These are phyloP conservation scores for Paradendryphiella salina DNA, from an alignment of 2,329 filamentous ascomycete genomes.

Conservation along the genomic window DNA sequence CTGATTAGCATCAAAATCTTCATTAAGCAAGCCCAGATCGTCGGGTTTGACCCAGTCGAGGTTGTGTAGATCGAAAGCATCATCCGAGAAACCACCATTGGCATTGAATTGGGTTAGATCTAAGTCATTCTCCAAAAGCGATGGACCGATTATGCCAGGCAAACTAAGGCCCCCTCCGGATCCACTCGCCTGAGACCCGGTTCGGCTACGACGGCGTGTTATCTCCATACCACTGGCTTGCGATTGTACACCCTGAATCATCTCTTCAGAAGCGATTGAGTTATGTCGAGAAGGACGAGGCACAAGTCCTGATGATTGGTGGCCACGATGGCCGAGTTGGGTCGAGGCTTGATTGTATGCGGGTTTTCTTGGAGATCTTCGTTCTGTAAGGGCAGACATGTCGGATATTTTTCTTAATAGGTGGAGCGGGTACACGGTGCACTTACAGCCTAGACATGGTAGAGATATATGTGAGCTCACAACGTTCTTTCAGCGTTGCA, in stretches of 20 bases:
- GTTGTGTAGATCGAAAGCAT: background rate
- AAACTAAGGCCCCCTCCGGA: slow-evolving; percentile 12
- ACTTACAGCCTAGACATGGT: slow-evolving; percentile 10
- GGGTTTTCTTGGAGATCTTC: background rate
- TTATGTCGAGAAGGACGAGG: background rate
- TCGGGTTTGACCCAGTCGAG: background rate
- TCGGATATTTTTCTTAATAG: slow-evolving; percentile 12
- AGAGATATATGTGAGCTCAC: slow-evolving; percentile 23
- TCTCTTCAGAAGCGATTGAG: background rate
- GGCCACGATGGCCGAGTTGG: background rate
- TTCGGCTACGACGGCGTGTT: slow-evolving; percentile 3
- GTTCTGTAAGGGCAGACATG: background rate
- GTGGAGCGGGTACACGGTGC: slow-evolving; percentile 1
- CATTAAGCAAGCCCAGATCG: background rate
- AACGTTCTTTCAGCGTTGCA: slow-evolving; percentile 23
- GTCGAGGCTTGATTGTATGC: background rate
- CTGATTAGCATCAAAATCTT: background rate
- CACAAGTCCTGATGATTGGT: background rate
- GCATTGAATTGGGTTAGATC: slow-evolving; percentile 3
- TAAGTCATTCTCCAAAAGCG: slow-evolving; percentile 3
- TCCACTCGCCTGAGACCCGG: slow-evolving; percentile 5
- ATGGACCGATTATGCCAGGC: slow-evolving; percentile 3
- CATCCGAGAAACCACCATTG: background rate
- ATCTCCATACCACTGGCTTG: background rate
- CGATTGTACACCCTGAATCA: slow-evolving; percentile 2